Evolutionary conservation across 1,139 yeast species (phyloP), one percentile per base, ranked within the genome.

Genomic region (Kodamaea sp.): DNA sequence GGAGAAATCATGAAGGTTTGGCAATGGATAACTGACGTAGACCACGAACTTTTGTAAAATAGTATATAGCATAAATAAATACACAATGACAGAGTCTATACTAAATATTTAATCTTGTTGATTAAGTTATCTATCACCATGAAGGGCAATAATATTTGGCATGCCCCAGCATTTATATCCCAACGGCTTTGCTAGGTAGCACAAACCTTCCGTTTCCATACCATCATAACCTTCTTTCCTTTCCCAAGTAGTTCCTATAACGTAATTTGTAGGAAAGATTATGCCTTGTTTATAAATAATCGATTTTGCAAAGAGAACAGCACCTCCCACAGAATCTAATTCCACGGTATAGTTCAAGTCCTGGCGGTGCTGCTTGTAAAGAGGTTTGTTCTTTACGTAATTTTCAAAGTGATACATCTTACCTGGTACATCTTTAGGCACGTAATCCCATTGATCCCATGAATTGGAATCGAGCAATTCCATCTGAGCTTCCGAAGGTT

Each of bases 1-100:
- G 97, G 97, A 4, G 96, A 88, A 47, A 83, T 88, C 41, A 78
- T 84, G 78, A 79, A 81, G 51, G 88, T 87, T 21, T 88, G 96
- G 95, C 88, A 87, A 53, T 89, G 96, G 96, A 70, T 82, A 20
- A 78, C 85, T 10, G 74, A 67, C 26, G 41, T 37, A 18, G 9
- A 18, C 9, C 9, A 18, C 21, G 8, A 18, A 18, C 21, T 7
- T 18, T 18, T 18, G 9, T 18, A 18, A 6, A 18, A 18, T n/a
- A 18, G 21, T 28, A 28, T 22, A 28, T 28, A 28, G 31, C 31
- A 22, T 28, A 22, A 7, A 18, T 18, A 18, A n/a, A n/a, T n/a
- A n/a, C n/a, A n/a, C n/a, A n/a, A n/a, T n/a, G n/a, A n/a, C n/a
- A n/a, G n/a, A n/a, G n/a, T n/a, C n/a, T n/a, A n/a, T n/a, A n/a